Conservation (phyloP, 768 basidiomycete species). For the Lactarius indigo region DNA sequence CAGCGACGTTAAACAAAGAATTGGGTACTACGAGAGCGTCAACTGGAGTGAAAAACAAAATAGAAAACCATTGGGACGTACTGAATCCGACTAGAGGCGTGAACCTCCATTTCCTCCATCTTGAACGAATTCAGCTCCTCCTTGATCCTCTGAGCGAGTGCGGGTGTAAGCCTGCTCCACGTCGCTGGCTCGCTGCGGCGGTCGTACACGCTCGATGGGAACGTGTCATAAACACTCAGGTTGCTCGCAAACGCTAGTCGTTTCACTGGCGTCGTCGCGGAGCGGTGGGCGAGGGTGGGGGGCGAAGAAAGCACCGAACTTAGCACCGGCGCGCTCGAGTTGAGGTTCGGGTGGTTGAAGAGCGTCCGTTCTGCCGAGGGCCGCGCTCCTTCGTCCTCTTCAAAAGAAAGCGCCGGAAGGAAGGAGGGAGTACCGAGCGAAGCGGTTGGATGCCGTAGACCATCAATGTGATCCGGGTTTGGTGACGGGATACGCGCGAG, state of each 20-base stretch:
- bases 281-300: constrained; percentile 63
- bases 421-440: constrained; percentile 30
- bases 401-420: constrained; percentile 59
- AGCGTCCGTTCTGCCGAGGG: constrained; percentile 48
- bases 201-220: constrained; percentile 87
- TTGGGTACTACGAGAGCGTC: constrained; percentile 56
- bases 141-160: constrained; percentile 94
- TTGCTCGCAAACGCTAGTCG: constrained; percentile 86
- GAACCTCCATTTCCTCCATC: constrained; percentile 99
- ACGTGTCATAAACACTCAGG: constrained; percentile 96
- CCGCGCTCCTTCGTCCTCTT: constrained; percentile 38
- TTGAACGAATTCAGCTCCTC: constrained; percentile 98
- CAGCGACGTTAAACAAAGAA: constrained; percentile 69
- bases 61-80: constrained; percentile 40
- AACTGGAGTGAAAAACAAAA: constrained; percentile 1
- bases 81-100: constrained; percentile 89
- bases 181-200: constrained; percentile 94
- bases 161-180: constrained; percentile 93
- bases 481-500: constrained; percentile 79
- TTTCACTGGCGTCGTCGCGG: constrained; percentile 67
- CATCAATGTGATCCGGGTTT: constrained; percentile 84
- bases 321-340: constrained; percentile 88
- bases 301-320: constrained; percentile 49
- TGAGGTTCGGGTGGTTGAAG: constrained; percentile 67
- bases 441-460: constrained; percentile 58